Percentiles rank a stretch among this genome's conserved stretches.
Evolutionary conservation across 2,329 filamentous ascomycete species (phyloP).

Genomic region (Verticillium dahliae): DNA sequence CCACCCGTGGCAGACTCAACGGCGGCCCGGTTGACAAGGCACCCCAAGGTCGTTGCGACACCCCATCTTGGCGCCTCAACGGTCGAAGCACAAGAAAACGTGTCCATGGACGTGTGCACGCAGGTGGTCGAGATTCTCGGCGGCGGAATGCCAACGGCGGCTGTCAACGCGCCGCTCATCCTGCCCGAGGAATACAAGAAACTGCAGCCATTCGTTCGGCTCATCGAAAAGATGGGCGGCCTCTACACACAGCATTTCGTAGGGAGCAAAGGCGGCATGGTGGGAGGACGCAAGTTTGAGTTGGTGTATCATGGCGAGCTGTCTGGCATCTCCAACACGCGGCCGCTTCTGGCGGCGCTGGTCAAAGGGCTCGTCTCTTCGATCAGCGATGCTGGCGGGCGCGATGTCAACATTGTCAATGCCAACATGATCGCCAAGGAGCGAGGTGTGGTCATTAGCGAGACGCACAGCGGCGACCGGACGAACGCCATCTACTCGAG

Average conservation of each 20-base stretch:
- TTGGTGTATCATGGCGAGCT: slow-evolving; percentile 72
- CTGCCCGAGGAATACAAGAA: slow-evolving; percentile 74
- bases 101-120: slow-evolving; percentile 74
- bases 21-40: slow-evolving; percentile 57
- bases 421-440: slow-evolving; percentile 69
- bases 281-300: slow-evolving; percentile 64
- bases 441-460: slow-evolving; percentile 68
- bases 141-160: slow-evolving; percentile 66
- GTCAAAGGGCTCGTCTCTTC: slow-evolving; percentile 69
- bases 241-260: slow-evolving; percentile 73
- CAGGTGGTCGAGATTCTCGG: slow-evolving; percentile 69
- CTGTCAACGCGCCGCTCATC: slow-evolving; percentile 77
- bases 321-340: slow-evolving; percentile 64
- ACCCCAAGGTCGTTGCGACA: slow-evolving; percentile 68
- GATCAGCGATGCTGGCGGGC: slow-evolving; percentile 58
- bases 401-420: slow-evolving; percentile 79
- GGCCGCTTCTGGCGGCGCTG: slow-evolving; percentile 71
- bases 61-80: slow-evolving; percentile 77
- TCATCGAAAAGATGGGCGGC: slow-evolving; percentile 73
- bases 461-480: slow-evolving; percentile 58
- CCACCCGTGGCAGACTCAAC: slow-evolving; percentile 51
- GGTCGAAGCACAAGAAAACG: slow-evolving; percentile 77
- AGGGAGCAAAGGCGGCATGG: slow-evolving; percentile 30
- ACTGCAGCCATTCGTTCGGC: slow-evolving; percentile 66
- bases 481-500: slow-evolving; percentile 61